Conservation (phyloP, 2,329 filamentous ascomycete species). For the Fusarium musae region DNA sequence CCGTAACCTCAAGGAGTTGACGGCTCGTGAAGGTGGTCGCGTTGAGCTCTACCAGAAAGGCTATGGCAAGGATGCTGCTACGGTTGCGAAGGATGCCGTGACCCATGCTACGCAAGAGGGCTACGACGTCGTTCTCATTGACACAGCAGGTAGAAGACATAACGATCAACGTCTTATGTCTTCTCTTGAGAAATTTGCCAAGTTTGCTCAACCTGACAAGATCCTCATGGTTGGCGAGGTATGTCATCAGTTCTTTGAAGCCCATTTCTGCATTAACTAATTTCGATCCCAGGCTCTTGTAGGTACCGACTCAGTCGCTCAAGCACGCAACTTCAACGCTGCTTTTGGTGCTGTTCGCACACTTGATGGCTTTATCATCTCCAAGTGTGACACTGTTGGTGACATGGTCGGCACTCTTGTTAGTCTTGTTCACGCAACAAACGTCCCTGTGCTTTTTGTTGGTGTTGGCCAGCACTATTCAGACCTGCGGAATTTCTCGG, state of each 20-base stretch:
- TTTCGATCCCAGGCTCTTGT: constrained; percentile 74
- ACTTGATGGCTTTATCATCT: constrained; percentile 97
- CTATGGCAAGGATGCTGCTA: constrained; percentile 96
- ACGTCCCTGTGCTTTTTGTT: constrained; percentile 94
- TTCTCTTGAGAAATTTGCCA: constrained; percentile 95
- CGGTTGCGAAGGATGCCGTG: constrained; percentile 96
- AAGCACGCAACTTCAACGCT: constrained; percentile 95
- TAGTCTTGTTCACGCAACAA: constrained; percentile 96
- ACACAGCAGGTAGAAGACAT: constrained; percentile 93
- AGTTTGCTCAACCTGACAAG: constrained; percentile 95
- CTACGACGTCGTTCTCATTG: constrained; percentile 95
- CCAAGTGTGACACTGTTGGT: constrained; percentile 98
- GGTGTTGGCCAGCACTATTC: constrained; percentile 78
- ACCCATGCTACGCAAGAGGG: constrained; percentile 76
- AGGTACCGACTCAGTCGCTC: constrained; percentile 92
- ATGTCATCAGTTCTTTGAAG: constrained; percentile 24
- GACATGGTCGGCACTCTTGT: constrained; percentile 97
- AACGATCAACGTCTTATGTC: constrained; percentile 98
- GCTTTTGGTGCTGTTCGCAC: constrained; percentile 84
- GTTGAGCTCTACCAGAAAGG: constrained; percentile 97
- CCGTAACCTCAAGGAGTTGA: constrained; percentile 90
- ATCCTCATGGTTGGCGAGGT: constrained; percentile 90
- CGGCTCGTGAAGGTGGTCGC: constrained; percentile 81
- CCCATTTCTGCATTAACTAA: constrained; percentile 1
- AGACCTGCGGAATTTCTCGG: constrained; percentile 75